Base-by-base conservation (phyloP, 257 asterid species). In the Perilla frutescens region DNA sequence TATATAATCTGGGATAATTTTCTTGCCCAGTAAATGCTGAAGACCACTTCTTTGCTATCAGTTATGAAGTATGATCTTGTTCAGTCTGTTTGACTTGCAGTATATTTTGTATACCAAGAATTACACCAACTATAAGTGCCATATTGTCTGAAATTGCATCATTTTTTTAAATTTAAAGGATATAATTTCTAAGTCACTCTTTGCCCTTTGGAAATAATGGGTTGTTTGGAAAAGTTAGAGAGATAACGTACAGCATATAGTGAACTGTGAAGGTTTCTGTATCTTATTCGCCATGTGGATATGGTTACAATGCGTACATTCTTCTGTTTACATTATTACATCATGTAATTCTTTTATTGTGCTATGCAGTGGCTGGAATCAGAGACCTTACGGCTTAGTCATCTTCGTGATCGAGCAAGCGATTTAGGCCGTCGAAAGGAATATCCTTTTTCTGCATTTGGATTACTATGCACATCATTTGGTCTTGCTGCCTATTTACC, bases 401-500 rank as follows among this genome's bases (percentile, higher is more conserved):
- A 95, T 89, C 97, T 95, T 77, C 90, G 99, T 81, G 99, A 95
- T 81, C 89, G 99, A 36, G 99, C 99, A 60, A 95, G 99, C 77
- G 99, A 92, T 79, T 75, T 85, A 82, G 99, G 99, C 77, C 99
- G 89, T 59, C 86, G 91, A 76, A 95, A 95, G 67, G 98, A 92
- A 95, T 95, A 92, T 95, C 99, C 98, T 95, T 91, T 34, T 81
- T 39, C 66, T 64, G n/a, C 71, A 9, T 32, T 36, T 71, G 39
- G 37, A 57, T 71, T 39, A 56, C 41, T 76, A 59, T 60, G 26
- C 51, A n/a, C 43, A 31, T 41, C 31, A 4, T 20, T 43, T 44
- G 15, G 9, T 70, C 70, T 36, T 80, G 48, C 57, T 44, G 53
- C 53, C 67, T 66, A 15, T 57, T 43, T 4, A 4, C 47, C 3